Percentiles rank a stretch among this genome's conserved stretches.
phyloP scores from a whole-genome alignment of 2,329 filamentous ascomycete species.

The Aspergillus vadensis region DNA sequence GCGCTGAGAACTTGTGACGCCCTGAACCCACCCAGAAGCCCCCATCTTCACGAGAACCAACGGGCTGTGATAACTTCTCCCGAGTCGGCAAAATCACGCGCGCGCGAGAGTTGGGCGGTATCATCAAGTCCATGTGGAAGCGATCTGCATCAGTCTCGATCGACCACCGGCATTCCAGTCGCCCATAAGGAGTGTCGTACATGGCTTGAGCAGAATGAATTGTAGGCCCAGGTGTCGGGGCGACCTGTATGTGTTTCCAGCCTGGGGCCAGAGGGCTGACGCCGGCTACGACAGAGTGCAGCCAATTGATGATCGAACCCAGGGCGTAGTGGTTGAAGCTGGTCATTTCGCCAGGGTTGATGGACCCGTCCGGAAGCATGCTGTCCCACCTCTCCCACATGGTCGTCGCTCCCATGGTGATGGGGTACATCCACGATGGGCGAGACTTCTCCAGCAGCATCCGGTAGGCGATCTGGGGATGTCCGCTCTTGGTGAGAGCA shows the following conservation, averaged over 20 bases:
- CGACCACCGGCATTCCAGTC: too few species aligned
- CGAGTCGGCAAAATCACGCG: too few species aligned
- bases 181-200: too few species aligned
- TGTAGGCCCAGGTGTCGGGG: constrained; percentile 30
- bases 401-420: constrained; percentile 46
- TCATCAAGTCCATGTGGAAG: too few species aligned
- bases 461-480: constrained; percentile 36
- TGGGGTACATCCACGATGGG: constrained; percentile 45
- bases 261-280: constrained; percentile 32
- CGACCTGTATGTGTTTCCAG: constrained; percentile 33
- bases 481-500: constrained; percentile 27
- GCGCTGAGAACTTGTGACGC: too few species aligned
- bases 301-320: constrained; percentile 43
- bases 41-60: too few species aligned
- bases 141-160: too few species aligned
- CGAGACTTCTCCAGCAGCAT: constrained; percentile 42
- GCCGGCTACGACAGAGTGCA: constrained; percentile 34
- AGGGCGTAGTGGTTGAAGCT: constrained; percentile 49
- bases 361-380: constrained; percentile 39
- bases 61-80: too few species aligned
- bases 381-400: constrained; percentile 51
- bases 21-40: too few species aligned
- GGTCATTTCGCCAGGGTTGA: constrained; percentile 48
- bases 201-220: too few species aligned
- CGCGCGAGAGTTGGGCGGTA: too few species aligned